These are phyloP conservation scores for Ceratocystis cubensis DNA, from an alignment of 2,329 filamentous ascomycete species.

Conservation along the genomic window DNA sequence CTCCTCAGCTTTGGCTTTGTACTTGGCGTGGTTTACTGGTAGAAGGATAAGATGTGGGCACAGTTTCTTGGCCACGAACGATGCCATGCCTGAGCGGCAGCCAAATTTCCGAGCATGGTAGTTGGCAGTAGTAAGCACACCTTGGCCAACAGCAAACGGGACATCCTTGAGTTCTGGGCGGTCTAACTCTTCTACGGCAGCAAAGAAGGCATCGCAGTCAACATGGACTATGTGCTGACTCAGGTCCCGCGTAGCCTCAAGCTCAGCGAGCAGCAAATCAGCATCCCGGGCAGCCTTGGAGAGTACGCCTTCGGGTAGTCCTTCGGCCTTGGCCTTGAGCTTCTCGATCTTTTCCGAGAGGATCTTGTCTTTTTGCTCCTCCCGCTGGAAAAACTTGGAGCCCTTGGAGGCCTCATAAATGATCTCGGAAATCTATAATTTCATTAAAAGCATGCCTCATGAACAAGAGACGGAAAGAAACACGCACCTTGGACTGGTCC, in stretches of 20 bases:
- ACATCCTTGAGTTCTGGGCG: conserved; percentile 72
- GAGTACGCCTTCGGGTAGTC: conserved; percentile 64
- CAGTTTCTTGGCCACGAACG: conserved; percentile 87
- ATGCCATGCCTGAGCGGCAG: conserved; percentile 87
- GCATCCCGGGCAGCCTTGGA: conserved; percentile 59
- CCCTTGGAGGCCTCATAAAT: conserved; percentile 96
- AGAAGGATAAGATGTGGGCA: conserved; percentile 76
- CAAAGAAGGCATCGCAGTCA: conserved; percentile 96
- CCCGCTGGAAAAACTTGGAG: conserved; percentile 89
- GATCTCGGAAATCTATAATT: conserved; percentile 66
- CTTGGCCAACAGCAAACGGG: conserved; percentile 77
- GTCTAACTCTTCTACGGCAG: conserved; percentile 77
- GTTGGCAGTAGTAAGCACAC: conserved; percentile 59
- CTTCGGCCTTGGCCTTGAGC: conserved; percentile 61
- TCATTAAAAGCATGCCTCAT: not conserved
- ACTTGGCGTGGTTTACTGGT: conserved; percentile 80
- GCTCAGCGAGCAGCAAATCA: conserved; percentile 66
- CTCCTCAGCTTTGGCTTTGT: conserved; percentile 78
- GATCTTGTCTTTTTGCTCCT: conserved; percentile 67
- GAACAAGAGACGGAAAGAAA: not conserved
- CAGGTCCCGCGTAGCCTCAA: conserved; percentile 69
- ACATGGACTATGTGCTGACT: conserved; percentile 79
- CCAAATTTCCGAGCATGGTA: conserved; percentile 85
- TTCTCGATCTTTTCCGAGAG: conserved; percentile 76
- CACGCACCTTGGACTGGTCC: conserved; percentile 66